Evolutionary conservation across 2,329 filamentous ascomycete species (phyloP).

Genomic region (Amphichorda felina): DNA sequence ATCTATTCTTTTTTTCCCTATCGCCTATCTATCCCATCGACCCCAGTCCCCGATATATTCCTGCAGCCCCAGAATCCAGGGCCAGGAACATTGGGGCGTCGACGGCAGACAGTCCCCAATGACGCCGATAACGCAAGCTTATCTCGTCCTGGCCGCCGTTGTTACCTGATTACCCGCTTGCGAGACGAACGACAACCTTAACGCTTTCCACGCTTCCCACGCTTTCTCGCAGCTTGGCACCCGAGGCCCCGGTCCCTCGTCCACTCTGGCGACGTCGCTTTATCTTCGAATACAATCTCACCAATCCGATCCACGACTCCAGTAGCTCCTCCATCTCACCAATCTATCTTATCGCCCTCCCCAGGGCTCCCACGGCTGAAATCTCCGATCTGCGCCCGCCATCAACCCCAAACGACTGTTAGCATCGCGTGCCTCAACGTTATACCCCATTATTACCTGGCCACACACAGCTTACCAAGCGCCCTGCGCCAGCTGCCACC

Average conservation of each 20-base stretch:
- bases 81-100: neutral
- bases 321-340: neutral
- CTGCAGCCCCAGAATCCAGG: neutral
- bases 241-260: too few species aligned
- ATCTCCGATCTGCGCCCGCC: conserved; percentile 15
- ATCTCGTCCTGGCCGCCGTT: conserved; percentile 42
- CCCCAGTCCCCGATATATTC: neutral
- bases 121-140: conserved; percentile 46
- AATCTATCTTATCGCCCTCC: too few species aligned
- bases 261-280: conserved; percentile 9
- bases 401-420: conserved; percentile 6
- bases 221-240: too few species aligned
- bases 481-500: too few species aligned
- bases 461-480: too few species aligned
- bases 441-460: too few species aligned
- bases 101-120: conserved; percentile 20
- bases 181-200: conserved; percentile 4
- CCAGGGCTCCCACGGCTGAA: neutral
- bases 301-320: neutral
- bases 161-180: too few species aligned
- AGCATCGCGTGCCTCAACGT: too few species aligned
- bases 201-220: too few species aligned
- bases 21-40: neutral
- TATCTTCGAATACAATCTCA: conserved; percentile 9
- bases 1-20: neutral